These are phyloP conservation scores for Mollisia scopiformis DNA, from an alignment of 2,329 filamentous ascomycete species.

Conservation along the genomic window DNA sequence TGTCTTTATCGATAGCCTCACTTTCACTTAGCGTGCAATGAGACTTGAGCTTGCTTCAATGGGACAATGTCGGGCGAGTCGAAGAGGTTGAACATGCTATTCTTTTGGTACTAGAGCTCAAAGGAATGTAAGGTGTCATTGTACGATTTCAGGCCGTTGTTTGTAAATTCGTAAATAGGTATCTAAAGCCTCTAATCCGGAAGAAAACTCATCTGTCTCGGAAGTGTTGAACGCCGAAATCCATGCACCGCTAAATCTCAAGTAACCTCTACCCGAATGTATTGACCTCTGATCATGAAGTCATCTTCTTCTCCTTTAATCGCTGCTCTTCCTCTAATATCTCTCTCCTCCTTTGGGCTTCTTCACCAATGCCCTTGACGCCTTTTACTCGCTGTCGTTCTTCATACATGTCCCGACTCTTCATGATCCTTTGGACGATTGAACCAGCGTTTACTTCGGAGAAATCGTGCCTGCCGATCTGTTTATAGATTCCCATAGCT, in stretches of 20 bases:
- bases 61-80: too few species aligned
- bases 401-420: constrained; percentile 85
- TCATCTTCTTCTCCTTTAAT: constrained; percentile 24
- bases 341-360: constrained; percentile 64
- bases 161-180: not conserved
- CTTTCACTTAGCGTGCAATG: too few species aligned
- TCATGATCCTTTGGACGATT: constrained; percentile 89
- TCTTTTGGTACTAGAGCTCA: too few species aligned
- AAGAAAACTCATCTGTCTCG: constrained; percentile 11
- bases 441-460: constrained; percentile 87
- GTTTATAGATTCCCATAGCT: constrained; percentile 79
- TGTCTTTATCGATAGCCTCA: too few species aligned
- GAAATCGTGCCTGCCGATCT: constrained; percentile 79
- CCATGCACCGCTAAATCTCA: not conserved
- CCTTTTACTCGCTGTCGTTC: constrained; percentile 89
- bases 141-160: not conserved
- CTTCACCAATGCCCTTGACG: constrained; percentile 79
- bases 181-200: not conserved
- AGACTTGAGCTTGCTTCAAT: too few species aligned
- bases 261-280: too few species aligned
- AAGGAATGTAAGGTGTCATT: not conserved
- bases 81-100: too few species aligned
- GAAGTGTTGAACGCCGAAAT: constrained; percentile 30
- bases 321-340: constrained; percentile 51
- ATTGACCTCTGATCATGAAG: too few species aligned